Percentiles rank a stretch among this genome's conserved stretches.
Evolutionary conservation across 441 rosid species (phyloP).

Genomic region (Bruguiera hainesii): DNA sequence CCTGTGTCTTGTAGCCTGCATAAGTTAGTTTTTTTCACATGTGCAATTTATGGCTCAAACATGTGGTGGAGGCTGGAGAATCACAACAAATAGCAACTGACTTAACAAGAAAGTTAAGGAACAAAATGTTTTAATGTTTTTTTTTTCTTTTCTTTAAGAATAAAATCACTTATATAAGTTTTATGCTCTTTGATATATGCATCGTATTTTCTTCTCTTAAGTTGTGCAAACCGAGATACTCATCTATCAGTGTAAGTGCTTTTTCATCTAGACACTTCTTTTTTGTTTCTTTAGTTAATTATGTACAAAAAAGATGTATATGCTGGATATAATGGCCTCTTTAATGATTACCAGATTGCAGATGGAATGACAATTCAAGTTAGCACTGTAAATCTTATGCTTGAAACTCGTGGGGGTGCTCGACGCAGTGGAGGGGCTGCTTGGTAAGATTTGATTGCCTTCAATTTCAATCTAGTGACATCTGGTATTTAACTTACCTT

Average conservation of each 20-base stretch:
- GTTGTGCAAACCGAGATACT: background rate
- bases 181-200: background rate
- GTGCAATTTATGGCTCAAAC: no score
- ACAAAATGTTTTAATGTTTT: background rate
- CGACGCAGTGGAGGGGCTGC: constrained; percentile 72
- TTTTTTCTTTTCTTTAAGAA: background rate
- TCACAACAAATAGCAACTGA: background rate
- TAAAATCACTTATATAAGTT: background rate
- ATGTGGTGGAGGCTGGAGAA: background rate
- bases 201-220: background rate
- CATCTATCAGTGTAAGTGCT: background rate
- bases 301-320: constrained; percentile 5
- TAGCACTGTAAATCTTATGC: constrained; percentile 81
- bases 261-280: background rate
- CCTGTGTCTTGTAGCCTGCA: no score
- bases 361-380: constrained; percentile 98
- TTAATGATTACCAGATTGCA: constrained; percentile 66
- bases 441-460: constrained; percentile 51
- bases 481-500: no score
- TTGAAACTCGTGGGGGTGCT: constrained; percentile 82
- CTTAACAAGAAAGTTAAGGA: background rate
- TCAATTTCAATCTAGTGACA: background rate
- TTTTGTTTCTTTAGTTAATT: background rate
- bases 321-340: constrained; percentile 14
- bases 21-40: no score